Conservation (phyloP, 495 filamentous ascomycete genomes). For the Aspergillus affinis region DNA sequence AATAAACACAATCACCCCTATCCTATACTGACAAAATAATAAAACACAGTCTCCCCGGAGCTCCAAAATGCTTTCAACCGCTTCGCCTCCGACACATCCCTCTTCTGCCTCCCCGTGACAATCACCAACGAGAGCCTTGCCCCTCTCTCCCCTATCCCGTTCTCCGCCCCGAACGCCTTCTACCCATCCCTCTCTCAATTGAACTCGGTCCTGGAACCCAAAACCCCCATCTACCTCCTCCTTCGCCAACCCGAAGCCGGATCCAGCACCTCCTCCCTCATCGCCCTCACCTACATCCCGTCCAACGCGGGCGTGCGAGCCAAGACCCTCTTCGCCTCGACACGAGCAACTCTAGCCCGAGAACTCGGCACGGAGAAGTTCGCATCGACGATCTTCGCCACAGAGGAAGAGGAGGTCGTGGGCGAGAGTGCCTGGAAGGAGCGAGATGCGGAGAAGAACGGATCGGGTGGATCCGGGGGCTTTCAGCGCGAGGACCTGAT, state of each 20-base stretch:
- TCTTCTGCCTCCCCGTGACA: slow-evolving; percentile 78
- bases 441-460: slow-evolving; percentile 64
- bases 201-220: slow-evolving; percentile 69
- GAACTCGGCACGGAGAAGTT: slow-evolving; percentile 92
- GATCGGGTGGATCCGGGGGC: slow-evolving; percentile 16
- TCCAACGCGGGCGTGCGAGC: slow-evolving; percentile 85
- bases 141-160: slow-evolving; percentile 59
- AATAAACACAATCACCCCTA: slow-evolving; percentile 10
- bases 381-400: slow-evolving; percentile 75
- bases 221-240: slow-evolving; percentile 79
- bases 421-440: slow-evolving; percentile 70
- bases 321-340: slow-evolving; percentile 94
- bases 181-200: slow-evolving; percentile 62
- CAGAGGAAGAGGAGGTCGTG: slow-evolving; percentile 65
- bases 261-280: slow-evolving; percentile 52
- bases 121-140: slow-evolving; percentile 75
- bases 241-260: slow-evolving; percentile 63
- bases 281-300: slow-evolving; percentile 88
- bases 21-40: slow-evolving; percentile 15
- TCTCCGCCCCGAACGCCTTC: slow-evolving; percentile 51
- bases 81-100: slow-evolving; percentile 60
- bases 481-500: slow-evolving; percentile 61
- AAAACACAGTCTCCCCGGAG: slow-evolving; percentile 70
- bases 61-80: slow-evolving; percentile 78
- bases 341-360: slow-evolving; percentile 75